Evolutionary conservation across 2,329 filamentous ascomycete species (phyloP), one percentile per base, ranked within the genome.

Genomic region (Ascochyta clinopodiicola): DNA sequence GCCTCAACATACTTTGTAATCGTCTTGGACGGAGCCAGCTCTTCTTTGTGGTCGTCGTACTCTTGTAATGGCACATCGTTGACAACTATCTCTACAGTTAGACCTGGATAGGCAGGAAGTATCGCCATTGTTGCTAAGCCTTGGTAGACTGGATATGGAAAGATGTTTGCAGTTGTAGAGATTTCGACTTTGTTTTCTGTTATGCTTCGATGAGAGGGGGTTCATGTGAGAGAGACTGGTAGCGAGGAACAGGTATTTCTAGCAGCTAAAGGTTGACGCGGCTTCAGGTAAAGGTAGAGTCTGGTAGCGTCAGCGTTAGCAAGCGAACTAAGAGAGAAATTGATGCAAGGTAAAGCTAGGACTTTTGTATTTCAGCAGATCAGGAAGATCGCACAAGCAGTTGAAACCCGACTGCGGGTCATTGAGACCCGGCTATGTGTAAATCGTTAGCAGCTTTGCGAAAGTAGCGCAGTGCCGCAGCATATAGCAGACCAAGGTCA

Each of bases 1-100:
- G 68, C 66, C 38, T 75, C 69, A 22, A 77, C 59, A 37, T 74
- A 75, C 25, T 69, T 75, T 0, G 60, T 68, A 2, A 65, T 43
- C 0, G 51, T 57, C 3, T 46, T 56, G 0, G 39, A 24, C 27
- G 12, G 1, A 4, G 36, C 29, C 2, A 50, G 17, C 2, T 62
- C 54, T 4, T 72, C 64, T 10, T 66, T 56, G 24, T 71, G 52
- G 10, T 8, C 32, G 6, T 67, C 61, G 39, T 69, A 69, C 40
- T 76, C 71, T 17, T 60, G 24, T 8, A 71, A 51, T 1, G 58
- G 38, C 2, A 22, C n/a, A 9, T 57, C 61, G 17, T 68, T 54
- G 17, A 63, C 53, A 12, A 55, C 22, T 17, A 75, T 56, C 4
- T 59, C 47, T 39, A 55, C 56, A 21, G 36, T 21, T 2, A 38